A percentile compares a stretch with the other conserved stretches of the same genome.
Conservation (phyloP, 148 eudicot species). For the Fagopyrum tataricum region DNA sequence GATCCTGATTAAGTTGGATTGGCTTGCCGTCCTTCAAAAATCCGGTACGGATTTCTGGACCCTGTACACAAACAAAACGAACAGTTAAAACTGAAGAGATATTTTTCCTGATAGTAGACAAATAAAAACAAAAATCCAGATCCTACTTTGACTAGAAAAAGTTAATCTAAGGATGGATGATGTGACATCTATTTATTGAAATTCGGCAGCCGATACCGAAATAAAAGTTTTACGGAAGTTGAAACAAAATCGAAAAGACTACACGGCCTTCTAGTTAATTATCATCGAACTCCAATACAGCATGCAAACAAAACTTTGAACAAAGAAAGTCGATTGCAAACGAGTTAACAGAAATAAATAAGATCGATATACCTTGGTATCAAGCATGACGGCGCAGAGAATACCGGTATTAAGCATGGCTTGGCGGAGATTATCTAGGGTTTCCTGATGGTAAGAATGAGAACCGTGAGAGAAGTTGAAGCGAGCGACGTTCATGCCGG, state of each 20-base stretch:
- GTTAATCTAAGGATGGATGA: too few species aligned
- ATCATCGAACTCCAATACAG: too few species aligned
- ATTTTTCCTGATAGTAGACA: too few species aligned
- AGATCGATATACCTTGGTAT: not conserved
- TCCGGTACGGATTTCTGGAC: constrained; percentile 79
- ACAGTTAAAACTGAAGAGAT: not conserved
- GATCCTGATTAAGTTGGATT: constrained; percentile 52
- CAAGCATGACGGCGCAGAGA: not conserved
- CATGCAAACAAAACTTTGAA: too few species aligned
- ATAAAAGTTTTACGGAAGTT: too few species aligned
- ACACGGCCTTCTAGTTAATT: too few species aligned
- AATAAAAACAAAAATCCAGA: not conserved
- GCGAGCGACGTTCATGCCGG: constrained; percentile 10
- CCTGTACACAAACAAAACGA: constrained; percentile 22
- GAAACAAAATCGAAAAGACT: too few species aligned
- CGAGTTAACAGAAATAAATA: too few species aligned
- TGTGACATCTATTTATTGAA: too few species aligned
- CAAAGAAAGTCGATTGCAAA: too few species aligned
- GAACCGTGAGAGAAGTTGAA: constrained; percentile 10
- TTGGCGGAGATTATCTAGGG: not conserved
- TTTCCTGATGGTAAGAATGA: not conserved
- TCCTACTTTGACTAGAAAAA: not conserved
- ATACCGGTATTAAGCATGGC: not conserved
- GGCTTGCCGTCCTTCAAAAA: constrained; percentile 57
- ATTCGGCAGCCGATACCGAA: too few species aligned